Percentiles rank a stretch among this genome's conserved stretches.
phyloP scores from a whole-genome alignment of 2,329 filamentous ascomycete species.

The Verticillium dahliae region DNA sequence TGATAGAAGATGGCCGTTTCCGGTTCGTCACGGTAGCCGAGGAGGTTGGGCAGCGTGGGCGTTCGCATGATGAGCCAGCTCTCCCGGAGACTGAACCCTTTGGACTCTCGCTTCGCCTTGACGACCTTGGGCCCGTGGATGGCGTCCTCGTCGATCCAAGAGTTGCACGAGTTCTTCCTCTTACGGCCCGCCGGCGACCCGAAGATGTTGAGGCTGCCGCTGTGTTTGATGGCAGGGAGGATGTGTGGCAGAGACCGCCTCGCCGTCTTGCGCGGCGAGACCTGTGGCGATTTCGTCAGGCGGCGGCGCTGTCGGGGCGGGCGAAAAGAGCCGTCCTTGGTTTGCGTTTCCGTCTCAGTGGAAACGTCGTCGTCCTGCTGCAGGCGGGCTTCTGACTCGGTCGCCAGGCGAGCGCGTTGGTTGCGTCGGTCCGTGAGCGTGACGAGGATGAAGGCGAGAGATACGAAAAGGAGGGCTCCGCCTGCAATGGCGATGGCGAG shows the following conservation, averaged over 20 bases:
- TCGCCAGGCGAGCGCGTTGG: constrained; percentile 11
- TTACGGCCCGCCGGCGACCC: neutral
- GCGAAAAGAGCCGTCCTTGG: constrained; percentile 1
- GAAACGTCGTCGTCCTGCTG: constrained; percentile 7
- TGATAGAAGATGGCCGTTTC: constrained; percentile 15
- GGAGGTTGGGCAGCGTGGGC: constrained; percentile 29
- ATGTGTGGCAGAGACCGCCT: constrained; percentile 20
- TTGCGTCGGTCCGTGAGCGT: constrained; percentile 25
- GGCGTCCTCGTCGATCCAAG: constrained; percentile 45
- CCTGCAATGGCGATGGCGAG: constrained; percentile 41
- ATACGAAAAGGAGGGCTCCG: constrained; percentile 36
- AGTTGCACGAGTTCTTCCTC: constrained; percentile 9
- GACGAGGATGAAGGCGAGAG: constrained; percentile 34
- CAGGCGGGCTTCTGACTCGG: neutral
- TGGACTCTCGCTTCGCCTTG: constrained; percentile 15
- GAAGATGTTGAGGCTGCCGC: constrained; percentile 21
- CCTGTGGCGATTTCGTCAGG: neutral
- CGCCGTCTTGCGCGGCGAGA: constrained; percentile 6
- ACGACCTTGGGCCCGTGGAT: constrained; percentile 39
- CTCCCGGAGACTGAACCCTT: constrained; percentile 21
- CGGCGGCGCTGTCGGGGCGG: neutral
- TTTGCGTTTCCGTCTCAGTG: constrained; percentile 12
- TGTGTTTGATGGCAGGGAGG: constrained; percentile 24
- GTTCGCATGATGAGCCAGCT: constrained; percentile 23
- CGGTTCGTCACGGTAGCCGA: constrained; percentile 12